These are phyloP conservation scores for Angophora floribunda DNA, from an alignment of 345 rosid genomes.

Conservation along the genomic window DNA sequence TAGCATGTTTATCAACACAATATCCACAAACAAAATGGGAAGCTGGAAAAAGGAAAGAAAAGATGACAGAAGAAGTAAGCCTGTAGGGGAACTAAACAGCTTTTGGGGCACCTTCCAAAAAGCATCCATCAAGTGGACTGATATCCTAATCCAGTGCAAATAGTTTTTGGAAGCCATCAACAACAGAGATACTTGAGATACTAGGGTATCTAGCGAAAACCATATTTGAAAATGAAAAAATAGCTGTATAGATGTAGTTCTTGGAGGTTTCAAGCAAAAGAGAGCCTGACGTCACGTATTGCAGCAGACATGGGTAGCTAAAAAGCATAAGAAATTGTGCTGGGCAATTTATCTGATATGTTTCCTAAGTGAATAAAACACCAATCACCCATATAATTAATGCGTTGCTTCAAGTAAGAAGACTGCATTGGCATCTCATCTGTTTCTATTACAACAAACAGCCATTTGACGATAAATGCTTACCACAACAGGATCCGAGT, in stretches of 20 bases:
- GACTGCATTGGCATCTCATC: neutral
- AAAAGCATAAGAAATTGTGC: neutral
- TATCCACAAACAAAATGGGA: neutral
- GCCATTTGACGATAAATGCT: neutral
- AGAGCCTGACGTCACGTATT: neutral
- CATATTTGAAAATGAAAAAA: neutral
- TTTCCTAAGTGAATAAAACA: neutral
- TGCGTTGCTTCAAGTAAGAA: neutral
- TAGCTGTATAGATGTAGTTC: neutral
- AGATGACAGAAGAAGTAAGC: neutral
- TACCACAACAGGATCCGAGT: conserved; percentile 99
- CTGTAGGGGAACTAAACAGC: neutral
- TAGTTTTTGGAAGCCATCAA: neutral
- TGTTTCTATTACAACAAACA: neutral
- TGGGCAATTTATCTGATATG: neutral
- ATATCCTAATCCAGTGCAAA: neutral
- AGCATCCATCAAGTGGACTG: neutral
- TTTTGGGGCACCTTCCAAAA: neutral
- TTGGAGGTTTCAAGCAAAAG: neutral
- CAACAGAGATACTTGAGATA: neutral
- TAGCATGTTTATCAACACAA: neutral
- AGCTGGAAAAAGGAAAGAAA: neutral
- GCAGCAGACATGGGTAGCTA: neutral
- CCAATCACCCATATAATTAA: neutral
- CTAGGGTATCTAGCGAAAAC: neutral